Evolutionary conservation across 1,284 basidiomycete species (phyloP).

Genomic region (Trichosporon inkin): DNA sequence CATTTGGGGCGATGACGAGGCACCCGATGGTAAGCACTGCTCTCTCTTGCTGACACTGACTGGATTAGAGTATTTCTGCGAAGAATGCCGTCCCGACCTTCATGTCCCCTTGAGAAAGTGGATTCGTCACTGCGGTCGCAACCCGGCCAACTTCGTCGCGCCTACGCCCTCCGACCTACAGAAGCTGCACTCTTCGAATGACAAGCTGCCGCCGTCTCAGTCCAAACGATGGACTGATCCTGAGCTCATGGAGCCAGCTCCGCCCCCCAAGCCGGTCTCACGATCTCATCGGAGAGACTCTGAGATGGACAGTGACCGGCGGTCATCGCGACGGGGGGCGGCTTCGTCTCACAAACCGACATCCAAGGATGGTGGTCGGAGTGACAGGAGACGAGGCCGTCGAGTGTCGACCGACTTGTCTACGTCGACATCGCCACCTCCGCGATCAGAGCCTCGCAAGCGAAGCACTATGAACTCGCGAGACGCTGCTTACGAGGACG

Average conservation of each 20-base stretch:
- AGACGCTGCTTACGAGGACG: constrained; percentile 90
- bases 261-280: constrained; percentile 27
- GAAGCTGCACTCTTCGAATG: constrained; percentile 30
- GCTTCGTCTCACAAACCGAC: constrained; percentile 9
- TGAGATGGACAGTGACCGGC: constrained; percentile 11
- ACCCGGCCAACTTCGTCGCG: constrained; percentile 39
- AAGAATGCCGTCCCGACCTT: constrained; percentile 82
- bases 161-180: constrained; percentile 43
- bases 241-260: constrained; percentile 15
- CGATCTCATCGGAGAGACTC: constrained; percentile 28
- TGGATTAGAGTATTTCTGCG: constrained; percentile 69
- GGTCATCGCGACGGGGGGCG: background rate
- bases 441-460: constrained; percentile 58
- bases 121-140: constrained; percentile 39
- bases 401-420: constrained; percentile 24
- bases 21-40: constrained; percentile 64
- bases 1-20: constrained; percentile 75
- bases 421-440: constrained; percentile 16
- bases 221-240: constrained; percentile 46
- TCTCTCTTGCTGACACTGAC: constrained; percentile 10
- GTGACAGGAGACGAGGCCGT: constrained; percentile 15
- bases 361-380: constrained; percentile 15
- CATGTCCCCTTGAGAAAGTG: constrained; percentile 74
- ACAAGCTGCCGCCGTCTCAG: constrained; percentile 46
- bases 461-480: constrained; percentile 96